Evolutionary conservation across 306 rosid genomes (phyloP).

Genomic region (Vicia sativa): DNA sequence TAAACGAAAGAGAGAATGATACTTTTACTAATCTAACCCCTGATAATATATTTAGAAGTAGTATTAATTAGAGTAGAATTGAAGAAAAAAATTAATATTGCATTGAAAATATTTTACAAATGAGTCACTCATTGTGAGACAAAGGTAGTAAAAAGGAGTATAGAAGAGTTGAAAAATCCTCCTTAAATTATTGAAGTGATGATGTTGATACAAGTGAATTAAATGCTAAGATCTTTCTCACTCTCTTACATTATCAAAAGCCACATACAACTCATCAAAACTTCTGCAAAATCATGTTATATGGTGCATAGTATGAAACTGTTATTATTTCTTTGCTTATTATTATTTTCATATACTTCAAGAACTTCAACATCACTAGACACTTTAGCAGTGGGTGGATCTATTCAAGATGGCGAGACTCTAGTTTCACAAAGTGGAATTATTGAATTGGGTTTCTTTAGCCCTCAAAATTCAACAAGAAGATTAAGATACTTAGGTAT

Average conservation of each 20-base stretch:
- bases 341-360: not conserved
- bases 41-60: no score
- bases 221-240: not conserved
- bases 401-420: not conserved
- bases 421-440: not conserved
- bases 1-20: no score
- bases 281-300: not conserved
- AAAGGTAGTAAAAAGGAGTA: not conserved
- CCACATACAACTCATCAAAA: not conserved
- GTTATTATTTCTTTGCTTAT: not conserved
- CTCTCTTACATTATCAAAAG: not conserved
- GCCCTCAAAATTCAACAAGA: conserved; percentile 2
- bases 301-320: not conserved
- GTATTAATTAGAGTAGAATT: no score
- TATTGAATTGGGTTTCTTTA: conserved; percentile 8
- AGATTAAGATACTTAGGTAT: not conserved
- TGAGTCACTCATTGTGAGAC: not conserved
- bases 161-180: not conserved
- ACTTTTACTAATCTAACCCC: no score
- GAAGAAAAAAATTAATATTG: no score
- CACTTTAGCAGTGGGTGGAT: not conserved
- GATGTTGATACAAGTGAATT: not conserved
- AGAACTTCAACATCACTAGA: not conserved
- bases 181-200: not conserved
- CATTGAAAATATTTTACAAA: no score